Evolutionary conservation across 2,329 filamentous ascomycete species (phyloP).

Genomic region (Shiraia bambusicola): DNA sequence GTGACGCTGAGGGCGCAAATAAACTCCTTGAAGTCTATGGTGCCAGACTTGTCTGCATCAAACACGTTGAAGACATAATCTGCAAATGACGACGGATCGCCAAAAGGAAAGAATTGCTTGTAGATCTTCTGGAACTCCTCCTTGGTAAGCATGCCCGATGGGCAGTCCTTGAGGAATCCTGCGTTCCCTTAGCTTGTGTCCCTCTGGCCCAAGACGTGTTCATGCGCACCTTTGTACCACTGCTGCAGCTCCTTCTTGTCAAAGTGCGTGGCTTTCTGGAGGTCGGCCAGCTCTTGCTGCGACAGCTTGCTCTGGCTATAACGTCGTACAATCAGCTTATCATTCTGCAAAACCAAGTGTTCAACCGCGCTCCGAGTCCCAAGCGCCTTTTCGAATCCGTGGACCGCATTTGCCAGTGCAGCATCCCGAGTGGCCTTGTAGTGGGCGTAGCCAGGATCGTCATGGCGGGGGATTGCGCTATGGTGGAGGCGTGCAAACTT

Average conservation of each 20-base stretch:
- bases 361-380: conserved; percentile 22
- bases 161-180: conserved; percentile 99
- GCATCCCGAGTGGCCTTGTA: conserved; percentile 27
- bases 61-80: conserved; percentile 99
- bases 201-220: background rate
- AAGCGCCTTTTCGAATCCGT: conserved; percentile 26
- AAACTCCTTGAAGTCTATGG: conserved; percentile 99
- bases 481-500: conserved; percentile 37
- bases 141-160: conserved; percentile 93
- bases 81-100: conserved; percentile 94
- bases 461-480: conserved; percentile 21
- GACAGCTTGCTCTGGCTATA: conserved; percentile 96
- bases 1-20: conserved; percentile 98
- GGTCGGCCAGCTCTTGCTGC: conserved; percentile 89
- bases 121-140: conserved; percentile 99
- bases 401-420: conserved; percentile 30
- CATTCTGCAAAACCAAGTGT: conserved; percentile 25
- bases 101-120: conserved; percentile 98
- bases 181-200: conserved; percentile 20
- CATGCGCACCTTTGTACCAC: conserved; percentile 92
- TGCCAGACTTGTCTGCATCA: conserved; percentile 94
- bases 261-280: conserved; percentile 96
- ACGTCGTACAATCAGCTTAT: conserved; percentile 38
- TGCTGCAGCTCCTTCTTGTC: conserved; percentile 99
- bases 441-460: conserved; percentile 26